Evolutionary conservation across 2,329 filamentous ascomycete species (phyloP).

Genomic region (Exophiala oligosperma): DNA sequence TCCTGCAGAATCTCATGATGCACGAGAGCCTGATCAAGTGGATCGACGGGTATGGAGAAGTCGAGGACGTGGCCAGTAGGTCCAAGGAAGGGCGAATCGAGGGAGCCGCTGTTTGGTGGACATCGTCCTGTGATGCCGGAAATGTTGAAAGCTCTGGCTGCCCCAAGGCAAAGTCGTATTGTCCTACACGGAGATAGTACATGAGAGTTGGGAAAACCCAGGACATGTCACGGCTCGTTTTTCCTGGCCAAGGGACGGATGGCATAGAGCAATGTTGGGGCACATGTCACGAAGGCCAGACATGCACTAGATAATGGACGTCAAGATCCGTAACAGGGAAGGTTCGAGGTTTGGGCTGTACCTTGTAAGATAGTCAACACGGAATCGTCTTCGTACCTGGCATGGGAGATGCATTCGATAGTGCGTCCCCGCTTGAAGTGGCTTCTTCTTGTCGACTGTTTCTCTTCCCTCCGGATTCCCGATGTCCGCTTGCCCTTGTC

Average conservation of each 20-base stretch:
- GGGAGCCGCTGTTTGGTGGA: conserved; percentile 38
- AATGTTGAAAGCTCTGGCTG: not conserved
- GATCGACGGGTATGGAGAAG: conserved; percentile 46
- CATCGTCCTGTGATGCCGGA: conserved; percentile 7
- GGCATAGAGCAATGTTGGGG: not conserved
- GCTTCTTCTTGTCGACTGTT: not conserved
- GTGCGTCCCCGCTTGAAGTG: not conserved
- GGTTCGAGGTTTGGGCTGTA: not conserved
- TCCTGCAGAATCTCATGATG: conserved; percentile 49
- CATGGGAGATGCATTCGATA: not conserved
- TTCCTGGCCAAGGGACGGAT: not conserved
- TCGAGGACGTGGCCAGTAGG: conserved; percentile 64
- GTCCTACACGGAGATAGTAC: not conserved
- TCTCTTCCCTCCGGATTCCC: not conserved
- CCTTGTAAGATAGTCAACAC: not conserved
- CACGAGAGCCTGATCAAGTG: conserved; percentile 50
- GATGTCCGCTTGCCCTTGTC: not conserved
- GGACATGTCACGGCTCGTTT: not conserved
- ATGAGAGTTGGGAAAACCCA: not conserved
- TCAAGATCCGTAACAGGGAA: not conserved
- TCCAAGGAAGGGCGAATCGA: conserved; percentile 57
- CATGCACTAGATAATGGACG: not conserved
- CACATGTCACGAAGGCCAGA: not conserved
- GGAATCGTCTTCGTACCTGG: not conserved
- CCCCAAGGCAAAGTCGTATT: not conserved